Base-by-base conservation (phyloP, 2,329 filamentous ascomycete genomes). In the Colletotrichum musicola region DNA sequence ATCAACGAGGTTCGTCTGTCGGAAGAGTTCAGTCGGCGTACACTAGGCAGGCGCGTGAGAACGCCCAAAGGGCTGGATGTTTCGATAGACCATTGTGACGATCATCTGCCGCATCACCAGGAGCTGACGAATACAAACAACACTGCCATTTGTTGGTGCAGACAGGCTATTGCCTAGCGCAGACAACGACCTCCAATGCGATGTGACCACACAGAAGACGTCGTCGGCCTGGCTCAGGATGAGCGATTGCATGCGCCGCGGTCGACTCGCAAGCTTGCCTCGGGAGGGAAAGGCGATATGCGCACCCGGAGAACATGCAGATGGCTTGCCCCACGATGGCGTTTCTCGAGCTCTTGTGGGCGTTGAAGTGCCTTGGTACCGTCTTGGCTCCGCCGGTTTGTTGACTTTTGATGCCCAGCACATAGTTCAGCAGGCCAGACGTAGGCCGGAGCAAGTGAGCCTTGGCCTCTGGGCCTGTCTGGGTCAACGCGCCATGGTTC, bases 251-350 rank as follows among this genome's bases (percentile, higher is more conserved):
- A 56, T 30, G 35, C 53, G 30, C 53, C 53, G 22, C 53, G 14
- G 16, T 13, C 18, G 30, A 22, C 55, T 57, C 55, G 55, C 55
- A 57, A 59, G 42, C 25, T 59, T 59, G 44, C 12, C 56, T 59
- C 44, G 22, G 46, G 22, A 25, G 42, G 56, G 56, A 38, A 59
- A 35, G 18, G 56, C 44, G 44, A 47, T 6, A 49, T 35, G 30
- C 13, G 18, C 30, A 25, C 6, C 6, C 14, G 22, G 42, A 49
- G 49, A 35, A 22, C 16, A 35, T 49, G 56, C 16, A 59, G 56
- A 49, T 59, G 12, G 47, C 30, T 42, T 49, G 42, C 56, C 42
- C 20, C 16, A 4, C 20, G 25, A 35, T 59, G 44, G 42, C 25
- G 42, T 35, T 59, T 22, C 46, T 35, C 30, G 44, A 25, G 5